Base-by-base conservation (phyloP, 1,284 basidiomycete species). In the Trichosporon sp. region DNA sequence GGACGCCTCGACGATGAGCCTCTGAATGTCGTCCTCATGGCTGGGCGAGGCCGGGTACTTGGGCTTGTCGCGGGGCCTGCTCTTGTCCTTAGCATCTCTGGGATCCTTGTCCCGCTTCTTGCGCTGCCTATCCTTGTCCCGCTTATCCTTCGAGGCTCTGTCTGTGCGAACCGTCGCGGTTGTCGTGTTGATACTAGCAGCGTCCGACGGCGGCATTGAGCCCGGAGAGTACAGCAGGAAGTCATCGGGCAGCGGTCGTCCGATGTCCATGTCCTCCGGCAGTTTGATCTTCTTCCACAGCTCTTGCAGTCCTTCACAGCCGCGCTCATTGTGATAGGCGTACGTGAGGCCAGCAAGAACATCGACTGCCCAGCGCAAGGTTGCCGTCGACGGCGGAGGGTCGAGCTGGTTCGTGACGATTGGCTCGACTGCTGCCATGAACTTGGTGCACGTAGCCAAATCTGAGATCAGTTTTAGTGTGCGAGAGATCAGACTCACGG, bases 251-350 rank as follows among this genome's bases (percentile, higher is more conserved):
- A 81, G 68, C 1, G 75, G 73, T 3, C 68, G 66, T 9, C 79
- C 79, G 75, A 78, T 57, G 21, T 79, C 77, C 13, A 75, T 70
- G 44, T 81, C 79, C 36, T 73, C 71, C 10, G 74, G 73, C 33
- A 70, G 56, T 65, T 78, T 81, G 61, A 78, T 71, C 70, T 75
- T 78, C 31, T 69, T 73, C 79, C 79, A 81, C 11, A 76, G 56
- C 8, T 76, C 75, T 0, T 66, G 64, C 9, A 81, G 63, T 8
- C 64, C 68, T 36, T 80, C 79, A 33, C 76, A 75, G 5, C 75
- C 77, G 57, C 76, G 75, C 44, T 77, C 71, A 27, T 58, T 57
- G 29, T 77, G 75, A 65, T 72, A 79, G 16, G 71, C 49, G 62
- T 72, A 77, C 7, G 73, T 74, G 61, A 80, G 46, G 62, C 76